phyloP scores from a whole-genome alignment of 2,329 filamentous ascomycete species.

The Tolypocladium guangdongense region DNA sequence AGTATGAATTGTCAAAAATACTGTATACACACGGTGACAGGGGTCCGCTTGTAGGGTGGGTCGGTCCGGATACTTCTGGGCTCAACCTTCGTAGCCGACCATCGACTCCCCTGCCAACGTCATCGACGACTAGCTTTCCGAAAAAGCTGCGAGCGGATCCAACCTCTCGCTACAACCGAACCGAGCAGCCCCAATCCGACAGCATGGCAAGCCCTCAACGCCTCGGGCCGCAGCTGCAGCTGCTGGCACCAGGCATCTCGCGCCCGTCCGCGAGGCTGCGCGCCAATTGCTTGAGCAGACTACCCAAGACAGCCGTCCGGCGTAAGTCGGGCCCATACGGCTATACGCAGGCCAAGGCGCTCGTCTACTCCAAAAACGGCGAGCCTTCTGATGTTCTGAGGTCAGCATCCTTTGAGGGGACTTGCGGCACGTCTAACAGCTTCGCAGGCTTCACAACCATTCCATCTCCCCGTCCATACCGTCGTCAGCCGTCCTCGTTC shows the following conservation, averaged over 20 bases:
- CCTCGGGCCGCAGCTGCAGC: constrained; percentile 9
- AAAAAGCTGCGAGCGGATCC: background rate
- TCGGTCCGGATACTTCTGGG: too few relatives aligned
- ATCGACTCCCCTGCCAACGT: background rate
- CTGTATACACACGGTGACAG: too few relatives aligned
- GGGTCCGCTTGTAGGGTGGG: too few relatives aligned
- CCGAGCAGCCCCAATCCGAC: background rate
- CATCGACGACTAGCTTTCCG: background rate
- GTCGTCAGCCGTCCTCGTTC: constrained; percentile 56
- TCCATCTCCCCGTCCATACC: constrained; percentile 69
- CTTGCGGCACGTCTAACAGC: background rate
- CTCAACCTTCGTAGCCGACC: too few relatives aligned
- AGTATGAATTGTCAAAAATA: too few relatives aligned
- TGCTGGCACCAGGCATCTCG: constrained; percentile 9
- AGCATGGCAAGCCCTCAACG: constrained; percentile 14
- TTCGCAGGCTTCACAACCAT: constrained; percentile 53
- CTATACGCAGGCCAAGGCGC: constrained; percentile 76
- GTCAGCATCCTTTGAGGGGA: constrained; percentile 25
- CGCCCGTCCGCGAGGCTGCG: constrained; percentile 11
- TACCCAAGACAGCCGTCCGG: constrained; percentile 23
- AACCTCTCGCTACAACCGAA: background rate
- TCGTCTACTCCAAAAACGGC: constrained; percentile 64
- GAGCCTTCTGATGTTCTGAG: constrained; percentile 61
- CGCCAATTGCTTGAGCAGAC: constrained; percentile 2
- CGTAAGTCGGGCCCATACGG: constrained; percentile 57